A percentile compares a stretch with the other conserved stretches of the same genome.
Evolutionary conservation across 2,329 filamentous ascomycete species (phyloP).

Genomic region (Fusarium continuum): DNA sequence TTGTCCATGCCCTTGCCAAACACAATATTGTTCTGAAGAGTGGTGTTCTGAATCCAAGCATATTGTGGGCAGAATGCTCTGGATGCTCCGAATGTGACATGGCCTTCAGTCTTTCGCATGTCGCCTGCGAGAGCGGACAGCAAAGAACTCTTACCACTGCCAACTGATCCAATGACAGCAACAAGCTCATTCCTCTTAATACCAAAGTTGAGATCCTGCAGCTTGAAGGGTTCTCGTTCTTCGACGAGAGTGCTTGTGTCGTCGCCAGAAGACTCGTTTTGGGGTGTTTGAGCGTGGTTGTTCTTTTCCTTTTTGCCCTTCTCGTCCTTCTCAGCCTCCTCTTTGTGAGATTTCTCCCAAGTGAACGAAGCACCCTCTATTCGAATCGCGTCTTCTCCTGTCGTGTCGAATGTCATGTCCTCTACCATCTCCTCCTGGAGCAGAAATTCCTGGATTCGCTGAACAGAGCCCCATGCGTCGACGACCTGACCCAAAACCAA

Average conservation of each 20-base stretch:
- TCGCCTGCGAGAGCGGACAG: slow-evolving; percentile 91
- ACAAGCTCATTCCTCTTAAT: slow-evolving; percentile 80
- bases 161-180: slow-evolving; percentile 88
- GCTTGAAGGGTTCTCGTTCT: slow-evolving; percentile 74
- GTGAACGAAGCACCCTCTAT: slow-evolving; percentile 81
- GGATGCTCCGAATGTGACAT: slow-evolving; percentile 78
- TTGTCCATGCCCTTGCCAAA: slow-evolving; percentile 84
- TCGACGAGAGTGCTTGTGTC: slow-evolving; percentile 66
- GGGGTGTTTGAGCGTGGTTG: slow-evolving; percentile 35
- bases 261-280: slow-evolving; percentile 50
- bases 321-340: slow-evolving; percentile 56
- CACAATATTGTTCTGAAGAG: slow-evolving; percentile 86
- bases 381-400: slow-evolving; percentile 75
- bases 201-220: slow-evolving; percentile 72
- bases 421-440: slow-evolving; percentile 86
- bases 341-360: slow-evolving; percentile 77
- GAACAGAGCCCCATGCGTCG: slow-evolving; percentile 86
- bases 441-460: slow-evolving; percentile 88
- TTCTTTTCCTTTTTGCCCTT: slow-evolving; percentile 58
- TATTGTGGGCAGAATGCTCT: slow-evolving; percentile 95
- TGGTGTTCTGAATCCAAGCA: slow-evolving; percentile 96
- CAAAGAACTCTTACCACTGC: slow-evolving; percentile 89
- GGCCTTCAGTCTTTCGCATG: slow-evolving; percentile 84
- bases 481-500: slow-evolving; percentile 88
- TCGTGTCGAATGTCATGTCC: slow-evolving; percentile 64